Conservation (phyloP, 2,329 filamentous ascomycete species). For the Huntiella savannae region DNA sequence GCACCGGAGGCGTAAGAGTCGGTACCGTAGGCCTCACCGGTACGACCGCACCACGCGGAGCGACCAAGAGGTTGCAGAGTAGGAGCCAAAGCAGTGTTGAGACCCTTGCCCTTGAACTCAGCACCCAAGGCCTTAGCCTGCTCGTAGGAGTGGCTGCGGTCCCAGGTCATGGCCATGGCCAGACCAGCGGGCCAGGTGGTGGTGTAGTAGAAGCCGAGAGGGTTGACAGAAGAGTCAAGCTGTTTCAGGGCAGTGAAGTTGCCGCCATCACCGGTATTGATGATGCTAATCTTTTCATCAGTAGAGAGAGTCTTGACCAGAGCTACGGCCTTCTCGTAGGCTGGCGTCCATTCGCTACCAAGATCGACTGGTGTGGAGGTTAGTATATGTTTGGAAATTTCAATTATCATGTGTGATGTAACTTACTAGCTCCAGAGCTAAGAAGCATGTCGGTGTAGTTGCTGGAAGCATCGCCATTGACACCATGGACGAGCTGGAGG, state of each 20-base stretch:
- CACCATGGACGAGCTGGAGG: slow-evolving; percentile 11
- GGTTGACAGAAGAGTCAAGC: slow-evolving; percentile 32
- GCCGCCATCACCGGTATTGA: slow-evolving; percentile 57
- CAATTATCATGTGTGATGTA: neutral
- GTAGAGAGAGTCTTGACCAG: slow-evolving; percentile 52
- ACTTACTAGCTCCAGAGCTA: slow-evolving; percentile 13
- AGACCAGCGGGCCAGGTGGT: slow-evolving; percentile 68
- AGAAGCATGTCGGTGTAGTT: slow-evolving; percentile 13
- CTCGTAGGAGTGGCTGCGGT: slow-evolving; percentile 51
- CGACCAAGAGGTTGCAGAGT: slow-evolving; percentile 22
- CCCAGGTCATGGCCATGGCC: slow-evolving; percentile 65
- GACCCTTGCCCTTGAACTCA: slow-evolving; percentile 50
- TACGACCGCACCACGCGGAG: slow-evolving; percentile 32
- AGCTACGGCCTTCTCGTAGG: slow-evolving; percentile 49
- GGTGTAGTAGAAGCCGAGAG: slow-evolving; percentile 44
- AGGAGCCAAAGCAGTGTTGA: slow-evolving; percentile 48
- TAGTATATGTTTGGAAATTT: neutral
- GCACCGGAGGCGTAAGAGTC: slow-evolving; percentile 51
- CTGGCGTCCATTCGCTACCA: slow-evolving; percentile 37
- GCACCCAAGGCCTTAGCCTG: slow-evolving; percentile 49
- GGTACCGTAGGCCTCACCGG: slow-evolving; percentile 45
- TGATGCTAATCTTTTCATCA: slow-evolving; percentile 60
- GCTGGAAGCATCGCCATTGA: slow-evolving; percentile 11
- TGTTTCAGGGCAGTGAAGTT: slow-evolving; percentile 51
- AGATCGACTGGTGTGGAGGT: slow-evolving; percentile 12